These are phyloP conservation scores for Blepharisma undulans DNA, from an alignment of 169 alveolate species.

Conservation along the genomic window DNA sequence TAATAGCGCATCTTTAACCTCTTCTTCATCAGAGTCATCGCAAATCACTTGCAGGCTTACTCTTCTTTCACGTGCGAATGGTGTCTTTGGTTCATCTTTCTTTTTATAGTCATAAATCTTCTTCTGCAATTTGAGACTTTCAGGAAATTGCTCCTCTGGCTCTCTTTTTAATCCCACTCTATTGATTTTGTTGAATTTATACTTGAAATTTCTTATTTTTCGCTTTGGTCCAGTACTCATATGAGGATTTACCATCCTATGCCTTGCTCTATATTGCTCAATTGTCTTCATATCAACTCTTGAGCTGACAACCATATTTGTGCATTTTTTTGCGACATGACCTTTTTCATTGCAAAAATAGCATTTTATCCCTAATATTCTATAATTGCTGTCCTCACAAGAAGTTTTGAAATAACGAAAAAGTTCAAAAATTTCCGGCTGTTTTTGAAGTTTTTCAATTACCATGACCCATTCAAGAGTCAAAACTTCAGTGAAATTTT, in stretches of 20 bases:
- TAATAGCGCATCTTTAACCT: neutral
- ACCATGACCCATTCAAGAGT: neutral
- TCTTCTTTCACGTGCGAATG: neutral
- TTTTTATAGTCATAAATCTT: neutral
- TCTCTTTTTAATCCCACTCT: neutral
- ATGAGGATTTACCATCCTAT: neutral
- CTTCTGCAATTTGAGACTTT: neutral
- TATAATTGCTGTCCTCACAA: constrained; percentile 3
- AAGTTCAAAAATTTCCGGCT: neutral
- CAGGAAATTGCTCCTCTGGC: neutral
- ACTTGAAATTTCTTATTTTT: neutral
- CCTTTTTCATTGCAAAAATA: constrained; percentile 14
- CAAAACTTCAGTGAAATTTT: constrained; percentile 11
- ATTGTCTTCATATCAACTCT: neutral
- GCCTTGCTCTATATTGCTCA: neutral
- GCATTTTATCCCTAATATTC: neutral
- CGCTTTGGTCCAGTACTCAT: neutral
- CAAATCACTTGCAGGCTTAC: neutral
- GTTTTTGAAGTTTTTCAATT: neutral
- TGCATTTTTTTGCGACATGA: constrained; percentile 38
- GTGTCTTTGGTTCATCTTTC: neutral
- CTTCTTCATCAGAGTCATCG: neutral
- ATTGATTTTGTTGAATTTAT: neutral
- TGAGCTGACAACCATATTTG: neutral
- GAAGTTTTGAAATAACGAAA: neutral